Evolutionary conservation across 176 grass and related monocot genomes (phyloP), one percentile per base, ranked within the genome.

Genomic region (Tillandsia fasciculata): DNA sequence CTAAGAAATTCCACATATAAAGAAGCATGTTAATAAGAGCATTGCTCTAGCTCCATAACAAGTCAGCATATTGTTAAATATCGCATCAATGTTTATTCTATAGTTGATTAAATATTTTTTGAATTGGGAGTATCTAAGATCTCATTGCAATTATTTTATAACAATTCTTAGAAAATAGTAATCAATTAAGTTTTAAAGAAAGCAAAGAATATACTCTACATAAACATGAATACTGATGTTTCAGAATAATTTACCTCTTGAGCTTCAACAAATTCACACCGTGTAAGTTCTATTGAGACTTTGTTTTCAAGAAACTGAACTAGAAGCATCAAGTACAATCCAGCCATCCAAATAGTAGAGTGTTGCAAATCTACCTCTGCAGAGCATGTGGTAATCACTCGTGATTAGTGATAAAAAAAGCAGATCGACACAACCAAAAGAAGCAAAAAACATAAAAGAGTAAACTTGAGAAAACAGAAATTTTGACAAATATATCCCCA

Each of bases 181-280:
- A 57, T 57, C n/a, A 57, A 17, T 17, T 57, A 57, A 17, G 3
- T 15, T 57, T 57, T 57, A 57, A 57, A 56, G 10, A 56, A 57
- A 17, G n/a, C 12, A 57, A 57, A 17, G 14, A 57, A 57, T 54
- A 15, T 7, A 57, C 12, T 57, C 13, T 57, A 57, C 13, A 57
- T 15, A 57, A 17, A 17, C 8, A 15, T 15, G 22, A 3, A 9
- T 23, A 61, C 1, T 20, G 10, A 61, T 61, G 1, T 67, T 57
- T 58, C 49, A 65, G 12, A 26, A 68, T 48, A 50, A 73, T 58
- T 52, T 87, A 96, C 91, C 91, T 90, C 91, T 73, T 91, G 87
- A 72, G 91, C 91, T 85, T 96, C 87, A 83, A 91, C 87, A 79
- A 96, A 96, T 63, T 91, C 91, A 78, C 87, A 96, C 65, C 91